Evolutionary conservation across 371 early-diverging fungal species (phyloP).

Genomic region (Mucor plumbeus): DNA sequence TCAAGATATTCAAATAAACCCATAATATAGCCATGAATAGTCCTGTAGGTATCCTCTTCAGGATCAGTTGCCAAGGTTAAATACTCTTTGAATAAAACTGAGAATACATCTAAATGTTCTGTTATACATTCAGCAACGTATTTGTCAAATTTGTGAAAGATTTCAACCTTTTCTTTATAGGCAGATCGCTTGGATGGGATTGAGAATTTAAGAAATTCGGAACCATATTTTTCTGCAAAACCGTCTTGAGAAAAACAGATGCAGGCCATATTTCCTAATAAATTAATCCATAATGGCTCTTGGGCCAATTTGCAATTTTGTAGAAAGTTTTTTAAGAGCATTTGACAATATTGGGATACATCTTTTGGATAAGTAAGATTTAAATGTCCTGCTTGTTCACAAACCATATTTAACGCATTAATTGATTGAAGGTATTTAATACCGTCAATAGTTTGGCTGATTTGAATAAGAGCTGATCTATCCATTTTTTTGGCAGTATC

Average conservation of each 20-base stretch:
- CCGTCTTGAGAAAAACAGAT: conserved; percentile 43
- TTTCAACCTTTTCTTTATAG: conserved; percentile 23
- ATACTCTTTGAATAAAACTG: not conserved
- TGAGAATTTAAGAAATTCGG: conserved; percentile 28
- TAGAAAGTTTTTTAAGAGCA: conserved; percentile 58
- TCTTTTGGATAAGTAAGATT: conserved; percentile 15
- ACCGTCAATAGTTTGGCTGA: conserved; percentile 33
- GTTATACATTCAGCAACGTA: conserved; percentile 39
- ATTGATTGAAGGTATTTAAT: conserved; percentile 36
- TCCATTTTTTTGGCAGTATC: conserved; percentile 1
- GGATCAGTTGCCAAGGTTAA: not conserved
- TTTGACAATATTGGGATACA: conserved; percentile 20
- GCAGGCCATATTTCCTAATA: conserved; percentile 41
- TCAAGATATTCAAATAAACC: conserved; percentile 41
- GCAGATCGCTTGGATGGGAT: not conserved
- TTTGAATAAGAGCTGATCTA: conserved; percentile 22
- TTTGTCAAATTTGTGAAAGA: conserved; percentile 33
- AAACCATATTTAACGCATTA: conserved; percentile 29
- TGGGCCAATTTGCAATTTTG: conserved; percentile 24
- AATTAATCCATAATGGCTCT: conserved; percentile 47
- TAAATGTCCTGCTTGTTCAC: conserved; percentile 13
- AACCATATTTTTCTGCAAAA: conserved; percentile 35
- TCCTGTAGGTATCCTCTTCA: not conserved
- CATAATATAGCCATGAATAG: conserved; percentile 26
- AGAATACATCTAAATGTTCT: conserved; percentile 32